These are phyloP conservation scores for Aspergillus conjunctus DNA, from an alignment of 495 filamentous ascomycete genomes.

Conservation along the genomic window DNA sequence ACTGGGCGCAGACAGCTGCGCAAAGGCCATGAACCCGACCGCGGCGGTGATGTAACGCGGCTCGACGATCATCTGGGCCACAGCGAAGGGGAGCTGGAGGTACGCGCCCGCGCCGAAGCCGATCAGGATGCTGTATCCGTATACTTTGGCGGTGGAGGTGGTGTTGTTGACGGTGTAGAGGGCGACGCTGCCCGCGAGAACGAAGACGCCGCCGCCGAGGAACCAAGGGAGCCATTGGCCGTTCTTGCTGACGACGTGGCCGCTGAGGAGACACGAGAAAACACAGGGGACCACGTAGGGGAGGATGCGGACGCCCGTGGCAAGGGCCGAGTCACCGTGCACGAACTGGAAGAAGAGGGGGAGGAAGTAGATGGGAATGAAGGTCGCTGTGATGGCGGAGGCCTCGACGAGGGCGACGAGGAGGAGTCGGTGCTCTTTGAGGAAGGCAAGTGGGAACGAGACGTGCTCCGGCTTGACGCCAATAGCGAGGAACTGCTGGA, in stretches of 20 bases:
- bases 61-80: slow-evolving; percentile 49
- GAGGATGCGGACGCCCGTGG: slow-evolving; percentile 51
- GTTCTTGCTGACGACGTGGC: slow-evolving; percentile 45
- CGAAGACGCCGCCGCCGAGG: slow-evolving; percentile 36
- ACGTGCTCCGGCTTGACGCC: slow-evolving; percentile 46
- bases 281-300: slow-evolving; percentile 52
- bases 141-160: slow-evolving; percentile 33
- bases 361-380: slow-evolving; percentile 36
- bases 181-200: slow-evolving; percentile 31
- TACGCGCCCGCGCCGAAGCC: slow-evolving; percentile 52
- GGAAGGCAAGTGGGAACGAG: slow-evolving; percentile 52
- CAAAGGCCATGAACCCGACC: slow-evolving; percentile 14
- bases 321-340: slow-evolving; percentile 42
- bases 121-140: slow-evolving; percentile 54
- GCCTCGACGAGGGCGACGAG: slow-evolving; percentile 18
- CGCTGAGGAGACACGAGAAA: slow-evolving; percentile 36
- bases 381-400: slow-evolving; percentile 18
- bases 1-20: slow-evolving; percentile 6
- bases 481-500: slow-evolving; percentile 51
- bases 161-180: not conserved
- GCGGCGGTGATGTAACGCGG: slow-evolving; percentile 27
- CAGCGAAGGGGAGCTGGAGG: slow-evolving; percentile 51
- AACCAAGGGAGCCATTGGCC: slow-evolving; percentile 57
- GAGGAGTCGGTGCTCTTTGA: not conserved
- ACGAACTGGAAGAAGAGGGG: slow-evolving; percentile 61